These are phyloP conservation scores for Schizophyllum amplum DNA, from an alignment of 1,284 basidiomycete genomes.

Conservation along the genomic window DNA sequence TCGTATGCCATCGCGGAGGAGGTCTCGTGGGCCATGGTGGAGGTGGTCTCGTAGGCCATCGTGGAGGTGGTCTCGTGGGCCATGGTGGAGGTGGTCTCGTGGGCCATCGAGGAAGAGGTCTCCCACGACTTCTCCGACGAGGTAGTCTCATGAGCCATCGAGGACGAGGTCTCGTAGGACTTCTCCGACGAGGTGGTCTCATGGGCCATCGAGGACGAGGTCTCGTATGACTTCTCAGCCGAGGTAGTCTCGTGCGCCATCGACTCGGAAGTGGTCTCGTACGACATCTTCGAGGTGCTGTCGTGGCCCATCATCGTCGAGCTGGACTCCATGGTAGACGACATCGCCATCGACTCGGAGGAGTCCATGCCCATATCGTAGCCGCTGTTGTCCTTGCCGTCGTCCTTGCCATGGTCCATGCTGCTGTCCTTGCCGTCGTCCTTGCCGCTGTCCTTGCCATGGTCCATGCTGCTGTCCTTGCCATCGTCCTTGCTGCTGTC, in stretches of 20 bases:
- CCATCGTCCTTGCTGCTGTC: constrained; percentile 3
- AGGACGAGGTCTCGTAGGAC: not conserved
- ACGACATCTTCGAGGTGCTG: constrained; percentile 8
- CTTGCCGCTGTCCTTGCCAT: not conserved
- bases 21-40: constrained; percentile 23
- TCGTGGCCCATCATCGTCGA: constrained; percentile 5
- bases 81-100: constrained; percentile 8
- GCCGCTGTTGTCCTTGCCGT: constrained; percentile 13
- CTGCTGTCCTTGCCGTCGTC: constrained; percentile 2
- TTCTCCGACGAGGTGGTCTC: constrained; percentile 1
- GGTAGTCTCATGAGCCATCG: not conserved
- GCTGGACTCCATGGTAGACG: constrained; percentile 1
- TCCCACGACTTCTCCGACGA: not conserved
- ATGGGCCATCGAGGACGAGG: not conserved
- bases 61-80: constrained; percentile 17
- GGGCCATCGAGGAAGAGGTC: not conserved
- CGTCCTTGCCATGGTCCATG: constrained; percentile 13
- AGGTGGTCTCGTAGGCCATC: constrained; percentile 16
- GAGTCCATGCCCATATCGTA: not conserved
- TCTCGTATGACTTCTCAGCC: not conserved
- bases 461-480: not conserved
- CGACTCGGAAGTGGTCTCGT: constrained; percentile 7
- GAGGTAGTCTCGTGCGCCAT: constrained; percentile 5
- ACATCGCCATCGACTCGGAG: constrained; percentile 4
- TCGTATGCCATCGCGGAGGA: constrained; percentile 41